phyloP scores from a whole-genome alignment of 2,329 filamentous ascomycete genomes.

The Colletotrichum salicis region DNA sequence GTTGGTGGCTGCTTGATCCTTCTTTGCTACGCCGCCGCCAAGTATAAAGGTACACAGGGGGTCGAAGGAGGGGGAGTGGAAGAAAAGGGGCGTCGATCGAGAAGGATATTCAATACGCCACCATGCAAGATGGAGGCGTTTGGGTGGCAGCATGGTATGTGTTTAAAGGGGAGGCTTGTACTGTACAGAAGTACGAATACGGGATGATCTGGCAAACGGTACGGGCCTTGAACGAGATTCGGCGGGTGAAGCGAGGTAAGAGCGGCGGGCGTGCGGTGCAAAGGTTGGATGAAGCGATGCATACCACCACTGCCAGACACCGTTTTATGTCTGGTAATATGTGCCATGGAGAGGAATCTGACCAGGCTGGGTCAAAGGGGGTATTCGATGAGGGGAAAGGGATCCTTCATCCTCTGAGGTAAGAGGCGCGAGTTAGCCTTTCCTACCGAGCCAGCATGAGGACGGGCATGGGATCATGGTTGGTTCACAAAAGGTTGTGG shows the following conservation, averaged over 20 bases:
- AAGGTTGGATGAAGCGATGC: neutral
- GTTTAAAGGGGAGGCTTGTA: neutral
- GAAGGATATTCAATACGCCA: neutral
- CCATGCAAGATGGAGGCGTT: neutral
- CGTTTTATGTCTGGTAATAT: neutral
- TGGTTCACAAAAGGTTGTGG: no score
- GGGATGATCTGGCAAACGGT: neutral
- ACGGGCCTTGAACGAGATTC: neutral
- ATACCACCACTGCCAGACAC: no score
- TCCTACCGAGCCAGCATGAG: no score
- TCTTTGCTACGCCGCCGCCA: neutral
- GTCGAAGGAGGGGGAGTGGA: no score
- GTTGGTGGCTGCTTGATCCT: neutral
- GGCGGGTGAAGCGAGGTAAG: no score
- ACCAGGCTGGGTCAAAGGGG: no score
- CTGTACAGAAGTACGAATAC: neutral
- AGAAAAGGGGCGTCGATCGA: neutral
- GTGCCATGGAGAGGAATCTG: neutral
- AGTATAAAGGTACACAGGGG: neutral
- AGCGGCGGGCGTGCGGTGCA: no score
- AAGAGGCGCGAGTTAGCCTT: no score
- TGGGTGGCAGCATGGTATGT: neutral
- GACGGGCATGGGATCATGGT: no score
- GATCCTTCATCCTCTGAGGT: no score
- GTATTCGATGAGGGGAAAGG: no score